phyloP scores from a whole-genome alignment of 2,329 filamentous ascomycete genomes.

The Didymella glomerata region DNA sequence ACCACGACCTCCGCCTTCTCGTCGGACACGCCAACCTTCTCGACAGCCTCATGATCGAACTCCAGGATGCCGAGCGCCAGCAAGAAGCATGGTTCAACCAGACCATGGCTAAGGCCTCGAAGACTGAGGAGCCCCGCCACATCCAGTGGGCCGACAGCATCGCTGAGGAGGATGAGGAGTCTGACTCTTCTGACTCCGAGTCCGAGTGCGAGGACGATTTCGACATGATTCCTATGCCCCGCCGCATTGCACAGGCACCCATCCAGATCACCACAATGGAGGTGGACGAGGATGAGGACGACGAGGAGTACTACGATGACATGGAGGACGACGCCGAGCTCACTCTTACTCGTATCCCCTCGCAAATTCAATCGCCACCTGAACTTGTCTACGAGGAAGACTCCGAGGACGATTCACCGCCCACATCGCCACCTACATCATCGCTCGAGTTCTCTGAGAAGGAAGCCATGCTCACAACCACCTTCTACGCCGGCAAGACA shows the following conservation, averaged over 20 bases:
- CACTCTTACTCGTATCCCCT: constrained; percentile 56
- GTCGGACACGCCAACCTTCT: constrained; percentile 99
- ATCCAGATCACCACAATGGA: constrained; percentile 56
- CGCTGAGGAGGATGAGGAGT: constrained; percentile 74
- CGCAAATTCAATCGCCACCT: constrained; percentile 57
- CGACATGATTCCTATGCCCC: constrained; percentile 55
- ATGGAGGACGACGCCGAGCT: constrained; percentile 57
- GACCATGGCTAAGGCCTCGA: constrained; percentile 79
- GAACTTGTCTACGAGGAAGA: constrained; percentile 60
- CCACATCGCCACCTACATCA: constrained; percentile 56
- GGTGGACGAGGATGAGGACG: constrained; percentile 51
- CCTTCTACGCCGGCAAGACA: constrained; percentile 54
- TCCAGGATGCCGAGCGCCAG: constrained; percentile 92
- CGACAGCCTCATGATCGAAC: constrained; percentile 89
- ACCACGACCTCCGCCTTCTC: constrained; percentile 93
- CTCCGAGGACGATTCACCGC: constrained; percentile 60
- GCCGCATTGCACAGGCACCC: constrained; percentile 52
- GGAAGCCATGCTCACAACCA: constrained; percentile 57
- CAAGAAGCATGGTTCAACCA: constrained; percentile 99
- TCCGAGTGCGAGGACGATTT: constrained; percentile 63
- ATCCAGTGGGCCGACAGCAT: constrained; percentile 88
- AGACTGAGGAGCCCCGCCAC: constrained; percentile 69
- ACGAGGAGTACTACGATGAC: constrained; percentile 59
- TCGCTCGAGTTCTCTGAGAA: constrained; percentile 58
- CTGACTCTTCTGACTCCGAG: constrained; percentile 58